phyloP scores from a whole-genome alignment of 2,329 filamentous ascomycete genomes.

The Diatrype stigma region DNA sequence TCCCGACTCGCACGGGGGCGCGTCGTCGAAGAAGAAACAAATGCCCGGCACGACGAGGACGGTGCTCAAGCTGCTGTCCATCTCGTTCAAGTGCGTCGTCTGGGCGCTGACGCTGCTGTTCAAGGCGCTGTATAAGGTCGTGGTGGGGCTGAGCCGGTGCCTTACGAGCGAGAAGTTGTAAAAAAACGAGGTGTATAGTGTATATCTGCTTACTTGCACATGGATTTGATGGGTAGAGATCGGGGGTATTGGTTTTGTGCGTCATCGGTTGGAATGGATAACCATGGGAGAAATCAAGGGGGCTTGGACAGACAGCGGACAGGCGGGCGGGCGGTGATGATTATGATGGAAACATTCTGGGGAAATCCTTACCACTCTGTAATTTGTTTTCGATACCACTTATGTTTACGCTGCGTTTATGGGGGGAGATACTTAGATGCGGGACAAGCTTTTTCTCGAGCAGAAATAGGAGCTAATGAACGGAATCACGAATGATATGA shows the following conservation, averaged over 20 bases:
- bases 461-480: neutral
- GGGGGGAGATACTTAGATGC: neutral
- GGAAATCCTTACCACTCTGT: neutral
- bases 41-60: conserved; percentile 47
- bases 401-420: neutral
- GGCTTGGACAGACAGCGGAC: too few relatives aligned
- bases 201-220: neutral
- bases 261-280: neutral
- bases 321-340: too few relatives aligned
- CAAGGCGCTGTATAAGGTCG: conserved; percentile 47
- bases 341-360: neutral
- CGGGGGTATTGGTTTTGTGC: neutral
- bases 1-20: too few relatives aligned
- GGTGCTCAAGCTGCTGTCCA: conserved; percentile 47
- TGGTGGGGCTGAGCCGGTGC: conserved; percentile 48
- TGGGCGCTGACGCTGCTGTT: conserved; percentile 55
- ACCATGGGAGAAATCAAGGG: neutral
- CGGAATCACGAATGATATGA: too few relatives aligned
- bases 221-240: neutral
- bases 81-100: conserved; percentile 53
- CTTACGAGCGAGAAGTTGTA: conserved; percentile 40
- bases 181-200: neutral
- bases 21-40: conserved; percentile 33
- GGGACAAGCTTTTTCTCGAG: neutral
- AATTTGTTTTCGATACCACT: neutral